Conservation (phyloP, 2,329 filamentous ascomycete species). For the Parascedosporium putredinis region DNA sequence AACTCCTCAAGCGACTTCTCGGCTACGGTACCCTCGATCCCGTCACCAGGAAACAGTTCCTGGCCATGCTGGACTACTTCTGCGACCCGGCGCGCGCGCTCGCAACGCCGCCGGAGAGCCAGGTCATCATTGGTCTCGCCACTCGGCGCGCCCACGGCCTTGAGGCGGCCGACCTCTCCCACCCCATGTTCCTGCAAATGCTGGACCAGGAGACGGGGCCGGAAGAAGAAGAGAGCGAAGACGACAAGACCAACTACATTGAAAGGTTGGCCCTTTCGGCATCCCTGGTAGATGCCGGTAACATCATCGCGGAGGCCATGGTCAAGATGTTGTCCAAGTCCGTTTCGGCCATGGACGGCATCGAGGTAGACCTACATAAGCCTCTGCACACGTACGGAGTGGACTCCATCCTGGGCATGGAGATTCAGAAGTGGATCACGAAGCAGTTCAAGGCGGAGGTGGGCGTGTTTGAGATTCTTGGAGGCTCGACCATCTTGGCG, state of each 20-base stretch:
- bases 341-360: no score
- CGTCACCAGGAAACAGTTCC: neutral
- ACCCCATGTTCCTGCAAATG: neutral
- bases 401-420: neutral
- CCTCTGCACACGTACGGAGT: neutral
- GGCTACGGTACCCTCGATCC: neutral
- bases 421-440: neutral
- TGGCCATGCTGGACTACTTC: neutral
- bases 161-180: neutral
- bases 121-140: neutral
- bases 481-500: neutral
- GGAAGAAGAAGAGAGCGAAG: neutral
- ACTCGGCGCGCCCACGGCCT: neutral
- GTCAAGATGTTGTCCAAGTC: neutral
- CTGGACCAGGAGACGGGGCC: neutral
- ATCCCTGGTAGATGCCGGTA: neutral
- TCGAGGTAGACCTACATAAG: no score
- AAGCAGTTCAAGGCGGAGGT: neutral
- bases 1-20: neutral
- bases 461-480: neutral
- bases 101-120: neutral
- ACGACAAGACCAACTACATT: neutral
- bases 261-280: neutral
- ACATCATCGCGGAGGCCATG: neutral
- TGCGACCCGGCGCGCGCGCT: neutral